Percentiles rank a stretch among this genome's conserved stretches.
Evolutionary conservation across 1,284 basidiomycete genomes (phyloP).

Genomic region (Naganishia liquefaciens): DNA sequence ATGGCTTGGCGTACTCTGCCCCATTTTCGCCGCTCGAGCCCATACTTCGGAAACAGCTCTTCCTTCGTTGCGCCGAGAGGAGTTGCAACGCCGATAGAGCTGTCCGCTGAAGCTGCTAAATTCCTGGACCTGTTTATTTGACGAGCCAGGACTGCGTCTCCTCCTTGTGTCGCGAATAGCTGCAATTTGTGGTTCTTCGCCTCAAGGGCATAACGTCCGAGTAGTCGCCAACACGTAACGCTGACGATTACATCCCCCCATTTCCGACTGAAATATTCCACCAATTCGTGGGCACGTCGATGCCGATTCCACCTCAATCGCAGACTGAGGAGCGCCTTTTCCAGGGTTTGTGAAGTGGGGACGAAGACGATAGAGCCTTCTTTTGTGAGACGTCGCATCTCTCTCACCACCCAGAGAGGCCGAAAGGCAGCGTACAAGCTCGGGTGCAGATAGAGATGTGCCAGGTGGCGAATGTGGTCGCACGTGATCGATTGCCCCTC

Average conservation of each 20-base stretch:
- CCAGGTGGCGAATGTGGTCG: conserved; percentile 8
- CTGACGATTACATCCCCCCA: conserved; percentile 24
- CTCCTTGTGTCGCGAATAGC: conserved; percentile 5
- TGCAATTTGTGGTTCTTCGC: background rate
- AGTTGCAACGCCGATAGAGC: background rate
- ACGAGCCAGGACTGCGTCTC: conserved; percentile 2
- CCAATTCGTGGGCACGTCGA: conserved; percentile 4
- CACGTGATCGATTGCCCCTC: background rate
- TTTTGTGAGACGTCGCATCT: background rate
- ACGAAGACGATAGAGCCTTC: background rate
- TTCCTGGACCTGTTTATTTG: background rate
- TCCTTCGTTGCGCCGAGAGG: background rate
- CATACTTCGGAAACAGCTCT: conserved; percentile 7
- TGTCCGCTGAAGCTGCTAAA: too few relatives aligned
- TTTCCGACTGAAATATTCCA: conserved; percentile 3
- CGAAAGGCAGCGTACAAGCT: conserved; percentile 12
- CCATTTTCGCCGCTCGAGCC: conserved; percentile 19
- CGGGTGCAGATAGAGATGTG: conserved; percentile 29
- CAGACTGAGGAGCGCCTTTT: conserved; percentile 19
- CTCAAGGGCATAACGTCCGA: conserved; percentile 28
- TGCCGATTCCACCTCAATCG: conserved; percentile 7
- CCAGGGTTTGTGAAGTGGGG: conserved; percentile 18
- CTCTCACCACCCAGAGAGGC: conserved; percentile 12
- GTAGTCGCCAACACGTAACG: conserved; percentile 25
- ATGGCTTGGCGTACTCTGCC: conserved; percentile 13